Percentiles rank a stretch among this genome's conserved stretches.
Evolutionary conservation across 768 basidiomycete genomes (phyloP).

Genomic region (Coprinopsis marcescibilis): DNA sequence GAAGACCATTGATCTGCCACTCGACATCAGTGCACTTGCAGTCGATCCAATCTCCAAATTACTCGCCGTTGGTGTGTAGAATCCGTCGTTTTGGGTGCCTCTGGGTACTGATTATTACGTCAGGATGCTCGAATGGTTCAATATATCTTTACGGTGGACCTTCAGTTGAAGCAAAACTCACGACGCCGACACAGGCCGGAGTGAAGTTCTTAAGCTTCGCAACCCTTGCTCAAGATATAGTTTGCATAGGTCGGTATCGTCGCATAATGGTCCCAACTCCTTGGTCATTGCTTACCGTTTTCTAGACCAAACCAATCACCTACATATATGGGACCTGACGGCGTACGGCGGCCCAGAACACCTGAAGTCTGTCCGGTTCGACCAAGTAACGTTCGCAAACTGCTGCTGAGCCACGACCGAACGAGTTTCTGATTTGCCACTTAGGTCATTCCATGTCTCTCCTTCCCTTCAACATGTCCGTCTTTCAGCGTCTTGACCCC

Average conservation of each 20-base stretch:
- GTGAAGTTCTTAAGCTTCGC: slow-evolving; percentile 65
- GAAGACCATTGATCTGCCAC: slow-evolving; percentile 42
- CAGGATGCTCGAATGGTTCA: slow-evolving; percentile 59
- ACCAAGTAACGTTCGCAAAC: slow-evolving; percentile 37
- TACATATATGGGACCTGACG: slow-evolving; percentile 60
- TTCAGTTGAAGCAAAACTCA: slow-evolving; percentile 50
- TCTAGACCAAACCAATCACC: slow-evolving; percentile 45
- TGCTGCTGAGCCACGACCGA: not conserved
- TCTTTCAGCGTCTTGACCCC: slow-evolving; percentile 6
- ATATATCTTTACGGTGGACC: slow-evolving; percentile 66
- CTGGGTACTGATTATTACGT: slow-evolving; percentile 8
- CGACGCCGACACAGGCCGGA: slow-evolving; percentile 36
- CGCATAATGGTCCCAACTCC: slow-evolving; percentile 13
- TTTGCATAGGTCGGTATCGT: slow-evolving; percentile 73
- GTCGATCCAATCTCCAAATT: slow-evolving; percentile 56
- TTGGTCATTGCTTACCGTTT: not conserved
- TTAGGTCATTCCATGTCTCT: slow-evolving; percentile 57
- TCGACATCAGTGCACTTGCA: slow-evolving; percentile 48
- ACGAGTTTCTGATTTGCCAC: not conserved
- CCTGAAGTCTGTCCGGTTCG: slow-evolving; percentile 43
- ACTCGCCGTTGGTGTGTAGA: slow-evolving; percentile 49
- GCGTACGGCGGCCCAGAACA: slow-evolving; percentile 47
- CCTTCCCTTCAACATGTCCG: slow-evolving; percentile 69
- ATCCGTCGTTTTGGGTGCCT: not conserved
- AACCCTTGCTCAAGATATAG: slow-evolving; percentile 43